A percentile compares a stretch with the other conserved stretches of the same genome.
Evolutionary conservation across 768 basidiomycete genomes (phyloP).

Genomic region (Chalciporus sphaerocephalus): DNA sequence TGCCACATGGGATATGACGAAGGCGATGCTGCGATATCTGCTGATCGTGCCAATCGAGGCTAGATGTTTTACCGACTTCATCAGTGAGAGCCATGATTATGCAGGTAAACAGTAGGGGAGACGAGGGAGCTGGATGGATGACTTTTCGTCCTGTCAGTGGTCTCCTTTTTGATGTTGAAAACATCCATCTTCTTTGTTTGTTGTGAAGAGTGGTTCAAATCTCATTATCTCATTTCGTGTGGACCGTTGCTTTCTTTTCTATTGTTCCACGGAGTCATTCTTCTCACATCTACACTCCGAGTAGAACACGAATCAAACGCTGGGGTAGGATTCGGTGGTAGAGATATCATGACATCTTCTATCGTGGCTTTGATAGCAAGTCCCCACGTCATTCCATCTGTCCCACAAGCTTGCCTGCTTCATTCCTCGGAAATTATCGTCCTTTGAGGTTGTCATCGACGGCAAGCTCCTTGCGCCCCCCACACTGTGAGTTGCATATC

Average conservation of each 20-base stretch:
- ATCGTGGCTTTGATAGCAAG: conserved; percentile 6
- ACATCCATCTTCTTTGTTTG: conserved; percentile 26
- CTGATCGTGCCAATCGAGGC: conserved; percentile 9
- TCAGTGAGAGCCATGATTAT: conserved; percentile 19
- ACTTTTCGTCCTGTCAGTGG: conserved; percentile 3
- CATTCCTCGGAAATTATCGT: conserved; percentile 29
- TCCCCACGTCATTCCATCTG: conserved; percentile 14
- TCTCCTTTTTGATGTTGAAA: conserved; percentile 22
- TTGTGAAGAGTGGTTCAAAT: conserved; percentile 29
- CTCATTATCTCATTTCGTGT: conserved; percentile 13
- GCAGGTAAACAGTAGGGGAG: conserved; percentile 8
- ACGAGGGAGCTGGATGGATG: conserved; percentile 3
- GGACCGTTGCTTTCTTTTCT: conserved; percentile 13
- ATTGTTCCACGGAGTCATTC: conserved; percentile 20
- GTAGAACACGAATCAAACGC: conserved; percentile 16
- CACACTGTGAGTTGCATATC: background rate
- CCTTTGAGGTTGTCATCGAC: conserved; percentile 9
- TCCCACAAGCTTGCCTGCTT: conserved; percentile 10
- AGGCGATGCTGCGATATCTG: conserved; percentile 9
- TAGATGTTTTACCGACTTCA: conserved; percentile 4
- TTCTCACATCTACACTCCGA: conserved; percentile 19
- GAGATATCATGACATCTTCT: conserved; percentile 7
- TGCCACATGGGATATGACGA: conserved; percentile 24
- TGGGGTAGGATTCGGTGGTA: conserved; percentile 7
- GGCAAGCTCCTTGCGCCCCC: conserved; percentile 10